Percentiles rank a stretch among this genome's conserved stretches.
These are phyloP conservation scores for Russula brevipes DNA, from an alignment of 768 basidiomycete genomes.

Conservation along the genomic window DNA sequence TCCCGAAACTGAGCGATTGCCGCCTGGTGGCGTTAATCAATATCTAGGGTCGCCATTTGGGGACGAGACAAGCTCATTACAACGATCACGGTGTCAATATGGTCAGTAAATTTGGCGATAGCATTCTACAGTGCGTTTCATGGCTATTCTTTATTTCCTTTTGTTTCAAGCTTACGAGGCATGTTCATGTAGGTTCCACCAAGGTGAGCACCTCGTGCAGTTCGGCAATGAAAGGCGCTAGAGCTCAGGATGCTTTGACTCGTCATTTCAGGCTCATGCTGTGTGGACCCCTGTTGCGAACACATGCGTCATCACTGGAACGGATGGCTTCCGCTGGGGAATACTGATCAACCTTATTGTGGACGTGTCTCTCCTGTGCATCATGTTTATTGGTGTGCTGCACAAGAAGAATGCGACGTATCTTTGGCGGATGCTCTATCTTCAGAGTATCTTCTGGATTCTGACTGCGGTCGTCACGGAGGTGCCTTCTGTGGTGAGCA, in stretches of 20 bases:
- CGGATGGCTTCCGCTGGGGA: slow-evolving; percentile 19
- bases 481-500: slow-evolving; percentile 21
- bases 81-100: background rate
- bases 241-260: background rate
- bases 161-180: background rate
- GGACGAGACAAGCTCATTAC: slow-evolving; percentile 11
- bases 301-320: slow-evolving; percentile 12
- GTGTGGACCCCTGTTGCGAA: background rate
- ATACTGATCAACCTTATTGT: slow-evolving; percentile 18
- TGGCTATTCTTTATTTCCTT: background rate
- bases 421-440: slow-evolving; percentile 24
- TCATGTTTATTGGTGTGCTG: slow-evolving; percentile 23
- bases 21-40: background rate
- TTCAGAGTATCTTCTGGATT: slow-evolving; percentile 23
- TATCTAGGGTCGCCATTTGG: slow-evolving; percentile 21
- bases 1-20: background rate
- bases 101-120: slow-evolving; percentile 5
- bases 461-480: slow-evolving; percentile 10
- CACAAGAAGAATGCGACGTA: slow-evolving; percentile 18
- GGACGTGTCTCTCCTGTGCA: slow-evolving; percentile 17
- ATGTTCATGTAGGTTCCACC: slow-evolving; percentile 1
- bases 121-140: slow-evolving; percentile 15
- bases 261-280: background rate
- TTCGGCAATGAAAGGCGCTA: no score
- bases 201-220: slow-evolving; percentile 1